phyloP scores from a whole-genome alignment of 2,329 filamentous ascomycete genomes.

The Beauveria brongniartii region DNA sequence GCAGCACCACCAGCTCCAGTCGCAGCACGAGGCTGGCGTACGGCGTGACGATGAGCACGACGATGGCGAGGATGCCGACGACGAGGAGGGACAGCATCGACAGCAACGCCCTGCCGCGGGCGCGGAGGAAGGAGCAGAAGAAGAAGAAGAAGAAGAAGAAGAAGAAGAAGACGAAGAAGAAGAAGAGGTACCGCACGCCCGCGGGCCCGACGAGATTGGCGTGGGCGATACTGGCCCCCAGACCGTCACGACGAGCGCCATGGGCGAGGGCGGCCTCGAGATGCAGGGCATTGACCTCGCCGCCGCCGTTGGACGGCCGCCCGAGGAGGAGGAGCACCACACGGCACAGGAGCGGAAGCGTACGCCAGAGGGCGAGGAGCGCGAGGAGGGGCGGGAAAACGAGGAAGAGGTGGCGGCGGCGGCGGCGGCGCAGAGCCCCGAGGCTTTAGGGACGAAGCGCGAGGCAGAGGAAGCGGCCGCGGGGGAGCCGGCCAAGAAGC shows the following conservation, averaged over 20 bases:
- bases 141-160: conserved; percentile 41
- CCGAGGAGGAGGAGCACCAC: conserved; percentile 19
- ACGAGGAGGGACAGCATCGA: conserved; percentile 6
- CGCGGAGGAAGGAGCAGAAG: conserved; percentile 27
- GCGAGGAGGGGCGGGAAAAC: too few species aligned
- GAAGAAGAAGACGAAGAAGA: conserved; percentile 41
- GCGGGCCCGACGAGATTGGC: conserved; percentile 78
- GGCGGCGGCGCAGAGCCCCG: conserved; percentile 20
- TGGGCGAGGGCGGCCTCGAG: conserved; percentile 33
- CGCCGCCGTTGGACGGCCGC: conserved; percentile 50
- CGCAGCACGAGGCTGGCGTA: background rate
- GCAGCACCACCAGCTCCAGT: conserved; percentile 10
- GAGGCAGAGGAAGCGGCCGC: conserved; percentile 44
- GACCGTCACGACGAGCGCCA: conserved; percentile 31
- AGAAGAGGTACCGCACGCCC: conserved; percentile 66
- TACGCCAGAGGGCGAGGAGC: too few species aligned
- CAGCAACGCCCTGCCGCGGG: background rate
- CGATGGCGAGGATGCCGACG: conserved; percentile 10
- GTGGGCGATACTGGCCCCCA: conserved; percentile 81
- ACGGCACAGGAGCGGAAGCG: background rate
- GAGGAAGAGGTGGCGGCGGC: conserved; percentile 19
- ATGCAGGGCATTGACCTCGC: conserved; percentile 52
- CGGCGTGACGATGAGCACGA: conserved; percentile 13
- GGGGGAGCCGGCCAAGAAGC: conserved; percentile 36
- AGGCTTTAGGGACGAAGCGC: conserved; percentile 41